Base-by-base conservation (phyloP, 2,329 filamentous ascomycete species). In the Myotisia sp. region DNA sequence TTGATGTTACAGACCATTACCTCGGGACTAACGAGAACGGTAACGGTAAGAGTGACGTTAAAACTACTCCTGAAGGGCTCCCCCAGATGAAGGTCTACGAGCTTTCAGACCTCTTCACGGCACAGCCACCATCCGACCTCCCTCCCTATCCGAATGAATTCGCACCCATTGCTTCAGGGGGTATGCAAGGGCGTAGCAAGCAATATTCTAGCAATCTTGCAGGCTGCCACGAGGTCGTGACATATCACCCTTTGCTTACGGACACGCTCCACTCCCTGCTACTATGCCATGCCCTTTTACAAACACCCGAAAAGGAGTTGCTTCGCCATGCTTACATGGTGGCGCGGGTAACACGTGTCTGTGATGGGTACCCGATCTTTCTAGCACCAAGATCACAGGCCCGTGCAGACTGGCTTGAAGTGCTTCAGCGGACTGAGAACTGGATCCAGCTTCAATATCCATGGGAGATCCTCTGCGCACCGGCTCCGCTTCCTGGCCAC, bases 321-420 rank as follows among this genome's bases (percentile, higher is more conserved):
- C 71, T 76, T 32, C 79, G 82, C 22, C 81, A 90, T 51, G 80
- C 81, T 0, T 69, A 84, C 60, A 90, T 86, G 69, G 82, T 79
- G 3, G 79, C 82, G 10, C 74, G 82, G 4, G 65, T 90, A 2
- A 68, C 73, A 3, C 70, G 81, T 13, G 67, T 90, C 16, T 75
- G 73, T 31, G 79, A 90, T 47, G 82, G 81, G 3, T 86, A 83
- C 46, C 83, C 83, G 0, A 70, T 87, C 31, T 87, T 92, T 50
- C 74, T 85, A 42, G 67, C 75, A 0, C 74, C 76, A 16, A 67
- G 78, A 32, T 79, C 73, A 3, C 75, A 79, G 1, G 75, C 79
- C 2, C 74, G 80, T 33, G 71, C 76, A 3, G 83, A 92, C 55
- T 92, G 82, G 82, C 72, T 78, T 30, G 79, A 87, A 54, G 65